Percentiles rank a stretch among this genome's conserved stretches.
Conservation (phyloP, 139 green algal species). For the Trebouxia sp. region DNA sequence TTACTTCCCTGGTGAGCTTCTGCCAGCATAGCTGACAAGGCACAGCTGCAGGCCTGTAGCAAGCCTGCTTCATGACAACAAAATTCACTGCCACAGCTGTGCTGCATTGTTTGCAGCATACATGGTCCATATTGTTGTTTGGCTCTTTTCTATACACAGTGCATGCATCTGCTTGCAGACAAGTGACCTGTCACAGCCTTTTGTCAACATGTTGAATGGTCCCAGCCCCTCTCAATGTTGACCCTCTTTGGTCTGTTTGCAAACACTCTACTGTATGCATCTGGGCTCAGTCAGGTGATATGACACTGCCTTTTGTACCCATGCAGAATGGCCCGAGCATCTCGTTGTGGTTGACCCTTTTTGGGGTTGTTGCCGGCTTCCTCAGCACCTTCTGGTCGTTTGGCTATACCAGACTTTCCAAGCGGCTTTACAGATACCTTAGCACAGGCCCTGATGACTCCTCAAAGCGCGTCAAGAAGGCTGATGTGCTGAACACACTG, state of each 20-base stretch:
- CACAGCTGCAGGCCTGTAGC: too few species aligned
- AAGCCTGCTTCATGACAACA: too few species aligned
- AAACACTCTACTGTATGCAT: neutral
- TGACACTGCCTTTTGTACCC: neutral
- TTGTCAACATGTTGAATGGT: too few species aligned
- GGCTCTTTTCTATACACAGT: neutral
- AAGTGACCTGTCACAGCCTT: too few species aligned
- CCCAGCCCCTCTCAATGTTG: too few species aligned
- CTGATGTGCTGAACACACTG: constrained; percentile 69
- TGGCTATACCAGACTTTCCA: constrained; percentile 74
- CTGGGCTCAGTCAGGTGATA: neutral
- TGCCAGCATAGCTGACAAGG: too few species aligned
- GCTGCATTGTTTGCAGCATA: neutral
- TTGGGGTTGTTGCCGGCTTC: constrained; percentile 90
- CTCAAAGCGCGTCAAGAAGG: constrained; percentile 33
- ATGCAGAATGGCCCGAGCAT: constrained; percentile 72
- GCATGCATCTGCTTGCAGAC: neutral
- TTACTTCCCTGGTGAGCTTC: constrained; percentile 81
- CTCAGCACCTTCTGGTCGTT: constrained; percentile 93
- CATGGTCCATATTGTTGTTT: neutral
- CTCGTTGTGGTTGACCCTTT: constrained; percentile 89
- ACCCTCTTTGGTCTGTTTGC: too few species aligned
- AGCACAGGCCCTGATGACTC: constrained; percentile 57
- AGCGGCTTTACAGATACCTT: constrained; percentile 69
- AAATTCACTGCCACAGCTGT: too few species aligned